These are phyloP conservation scores for Curvularia eragrostidis DNA, from an alignment of 2,329 filamentous ascomycete species.

Conservation along the genomic window DNA sequence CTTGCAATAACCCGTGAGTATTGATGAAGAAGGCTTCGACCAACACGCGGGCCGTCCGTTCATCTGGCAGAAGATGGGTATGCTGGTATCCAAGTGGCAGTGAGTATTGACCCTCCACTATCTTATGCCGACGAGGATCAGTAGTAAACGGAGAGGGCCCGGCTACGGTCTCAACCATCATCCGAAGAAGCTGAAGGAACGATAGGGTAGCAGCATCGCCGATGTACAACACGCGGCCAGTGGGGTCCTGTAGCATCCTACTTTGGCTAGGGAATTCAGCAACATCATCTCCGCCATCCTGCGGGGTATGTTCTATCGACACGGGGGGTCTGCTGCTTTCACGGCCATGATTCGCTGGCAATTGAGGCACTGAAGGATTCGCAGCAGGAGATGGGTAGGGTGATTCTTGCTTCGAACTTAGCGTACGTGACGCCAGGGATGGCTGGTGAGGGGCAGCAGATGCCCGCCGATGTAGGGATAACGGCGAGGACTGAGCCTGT, in stretches of 20 bases:
- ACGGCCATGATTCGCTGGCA: constrained; percentile 27
- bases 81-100: constrained; percentile 56
- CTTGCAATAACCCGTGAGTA: constrained; percentile 67
- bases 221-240: constrained; percentile 64
- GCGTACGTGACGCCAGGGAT: constrained; percentile 3
- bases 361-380: constrained; percentile 34
- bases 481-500: constrained; percentile 27
- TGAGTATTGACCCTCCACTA: constrained; percentile 62
- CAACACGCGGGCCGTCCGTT: constrained; percentile 61
- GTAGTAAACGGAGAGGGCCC: constrained; percentile 65
- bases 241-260: constrained; percentile 66
- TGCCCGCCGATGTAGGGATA: constrained; percentile 21
- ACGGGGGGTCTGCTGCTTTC: constrained; percentile 33
- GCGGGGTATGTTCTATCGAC: constrained; percentile 43
- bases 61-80: constrained; percentile 63
- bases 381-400: constrained; percentile 28
- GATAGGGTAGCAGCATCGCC: constrained; percentile 69
- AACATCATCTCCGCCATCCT: constrained; percentile 62
- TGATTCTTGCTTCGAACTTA: constrained; percentile 31
- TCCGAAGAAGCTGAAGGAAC: constrained; percentile 66
- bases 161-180: constrained; percentile 63
- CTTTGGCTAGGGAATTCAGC: constrained; percentile 62
- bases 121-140: constrained; percentile 64
- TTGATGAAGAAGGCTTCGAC: constrained; percentile 68
- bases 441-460: constrained; percentile 27